Percentiles rank a stretch among this genome's conserved stretches.
These are phyloP conservation scores for Stephania yunnanensis DNA, from an alignment of 164 flowering plant genomes.

Conservation along the genomic window DNA sequence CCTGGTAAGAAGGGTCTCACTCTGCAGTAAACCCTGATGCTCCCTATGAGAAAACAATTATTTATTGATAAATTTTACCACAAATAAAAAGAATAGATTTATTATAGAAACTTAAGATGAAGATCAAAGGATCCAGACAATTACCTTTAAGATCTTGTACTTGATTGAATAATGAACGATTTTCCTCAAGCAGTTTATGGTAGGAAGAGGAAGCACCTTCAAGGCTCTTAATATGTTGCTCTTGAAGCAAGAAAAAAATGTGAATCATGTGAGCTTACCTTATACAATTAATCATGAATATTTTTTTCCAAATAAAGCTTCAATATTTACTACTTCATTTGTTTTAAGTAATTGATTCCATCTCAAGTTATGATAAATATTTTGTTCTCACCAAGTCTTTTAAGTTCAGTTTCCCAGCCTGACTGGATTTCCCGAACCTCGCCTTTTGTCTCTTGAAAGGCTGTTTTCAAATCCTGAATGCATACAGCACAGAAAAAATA, in stretches of 20 bases:
- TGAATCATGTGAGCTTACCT: neutral
- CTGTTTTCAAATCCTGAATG: slow-evolving; percentile 52
- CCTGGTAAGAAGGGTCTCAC: slow-evolving; percentile 73
- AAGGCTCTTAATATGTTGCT: slow-evolving; percentile 44
- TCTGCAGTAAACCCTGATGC: slow-evolving; percentile 82
- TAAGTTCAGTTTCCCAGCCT: slow-evolving; percentile 53
- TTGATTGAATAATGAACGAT: slow-evolving; percentile 73
- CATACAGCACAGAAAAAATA: neutral
- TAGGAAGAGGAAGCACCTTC: slow-evolving; percentile 61
- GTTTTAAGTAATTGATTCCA: neutral
- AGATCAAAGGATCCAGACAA: neutral
- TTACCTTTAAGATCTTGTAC: slow-evolving; percentile 90
- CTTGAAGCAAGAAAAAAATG: slow-evolving; percentile 29
- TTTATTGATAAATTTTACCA: neutral
- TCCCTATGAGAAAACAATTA: slow-evolving; percentile 38
- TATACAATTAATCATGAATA: neutral
- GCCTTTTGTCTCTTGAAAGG: slow-evolving; percentile 34
- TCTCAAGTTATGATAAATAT: neutral
- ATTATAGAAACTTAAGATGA: neutral
- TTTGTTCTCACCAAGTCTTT: slow-evolving; percentile 48
- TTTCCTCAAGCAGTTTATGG: slow-evolving; percentile 75
- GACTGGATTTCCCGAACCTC: slow-evolving; percentile 39
- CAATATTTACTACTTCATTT: neutral
- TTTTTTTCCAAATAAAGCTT: neutral
- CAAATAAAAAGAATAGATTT: neutral